Evolutionary conservation across 495 filamentous ascomycete species (phyloP), one percentile per base, ranked within the genome.

Genomic region (Aspergillus leporis): DNA sequence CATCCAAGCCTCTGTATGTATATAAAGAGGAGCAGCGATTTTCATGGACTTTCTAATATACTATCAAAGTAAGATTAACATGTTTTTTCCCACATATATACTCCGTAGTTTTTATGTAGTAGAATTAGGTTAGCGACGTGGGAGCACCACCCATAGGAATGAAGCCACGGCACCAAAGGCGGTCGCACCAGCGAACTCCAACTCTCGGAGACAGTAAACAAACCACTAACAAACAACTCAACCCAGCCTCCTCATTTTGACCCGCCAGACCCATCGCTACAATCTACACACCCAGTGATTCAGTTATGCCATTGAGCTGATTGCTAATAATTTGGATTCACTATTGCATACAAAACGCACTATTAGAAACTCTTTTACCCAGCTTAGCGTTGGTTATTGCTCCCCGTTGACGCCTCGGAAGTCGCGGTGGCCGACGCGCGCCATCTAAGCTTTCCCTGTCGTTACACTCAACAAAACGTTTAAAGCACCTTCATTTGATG

Each of bases 171-270:
- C 18, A 47, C 38, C n/a, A 32, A 61, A 62, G 60, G 60, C 60
- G 60, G 60, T 57, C 50, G 43, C 25, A 12, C 34, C 36, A 38
- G 38, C 40, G 59, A 38, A 47, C 16, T 47, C 5, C 16, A 23
- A 49, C 47, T 61, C 60, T 54, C 48, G 48, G 30, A 45, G 59
- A 65, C 19, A 73, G 41, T 45, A 77, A 61, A 41, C 53, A 52
- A 25, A 60, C 66, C 70, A 60, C 47, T 72, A 77, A 40, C 61
- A 70, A 52, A 59, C 52, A 21, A 46, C 25, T n/a, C 63, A 53
- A 53, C 55, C 60, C 60, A 62, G 54, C 60, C 60, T 62, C 60
- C 60, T 57, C 60, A 57, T 62, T 56, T 30, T 28, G 25, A 28
- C 53, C 22, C 25, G 46, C 28, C 30, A 43, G 25, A 12, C 22